Evolutionary conservation across 306 rosid genomes (phyloP).

Genomic region (Vachellia collinsii): DNA sequence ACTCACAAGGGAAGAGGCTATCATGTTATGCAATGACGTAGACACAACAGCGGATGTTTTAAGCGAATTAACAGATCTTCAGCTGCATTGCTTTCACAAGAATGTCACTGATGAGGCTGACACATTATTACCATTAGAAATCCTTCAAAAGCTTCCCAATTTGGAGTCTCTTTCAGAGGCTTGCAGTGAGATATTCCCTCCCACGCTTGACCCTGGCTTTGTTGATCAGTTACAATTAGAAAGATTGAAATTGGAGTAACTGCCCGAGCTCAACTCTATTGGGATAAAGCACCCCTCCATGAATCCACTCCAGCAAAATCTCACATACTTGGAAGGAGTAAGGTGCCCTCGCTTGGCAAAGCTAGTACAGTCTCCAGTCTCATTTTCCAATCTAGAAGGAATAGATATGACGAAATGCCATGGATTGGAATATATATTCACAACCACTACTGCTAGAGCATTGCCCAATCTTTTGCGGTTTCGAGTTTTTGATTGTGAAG

Average conservation of each 20-base stretch:
- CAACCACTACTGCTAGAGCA: not conserved
- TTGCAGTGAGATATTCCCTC: not conserved
- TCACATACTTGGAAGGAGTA: fast-evolving
- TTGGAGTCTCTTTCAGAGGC: fast-evolving
- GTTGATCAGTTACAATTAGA: not conserved
- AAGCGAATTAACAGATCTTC: not conserved
- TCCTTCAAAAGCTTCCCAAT: constrained; percentile 11
- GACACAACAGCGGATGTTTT: not conserved
- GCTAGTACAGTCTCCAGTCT: not conserved
- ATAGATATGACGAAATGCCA: not conserved
- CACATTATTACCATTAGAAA: not conserved
- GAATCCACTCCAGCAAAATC: not conserved
- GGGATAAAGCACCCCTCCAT: constrained; percentile 1
- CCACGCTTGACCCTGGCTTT: not conserved
- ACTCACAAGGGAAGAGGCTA: not conserved
- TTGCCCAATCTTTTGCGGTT: not conserved
- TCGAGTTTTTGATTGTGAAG: not conserved
- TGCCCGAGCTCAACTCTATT: not conserved
- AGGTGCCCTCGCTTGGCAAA: constrained; percentile 13
- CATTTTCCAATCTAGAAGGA: constrained; percentile 5
- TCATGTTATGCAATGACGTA: not conserved
- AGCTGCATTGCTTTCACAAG: not conserved
- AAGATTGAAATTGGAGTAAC: fast-evolving
- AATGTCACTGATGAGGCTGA: not conserved
- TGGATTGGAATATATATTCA: constrained; percentile 27